Percentiles rank a stretch among this genome's conserved stretches.
Conservation (phyloP, 176 grass and related monocot species). For the Oryza nivara region DNA sequence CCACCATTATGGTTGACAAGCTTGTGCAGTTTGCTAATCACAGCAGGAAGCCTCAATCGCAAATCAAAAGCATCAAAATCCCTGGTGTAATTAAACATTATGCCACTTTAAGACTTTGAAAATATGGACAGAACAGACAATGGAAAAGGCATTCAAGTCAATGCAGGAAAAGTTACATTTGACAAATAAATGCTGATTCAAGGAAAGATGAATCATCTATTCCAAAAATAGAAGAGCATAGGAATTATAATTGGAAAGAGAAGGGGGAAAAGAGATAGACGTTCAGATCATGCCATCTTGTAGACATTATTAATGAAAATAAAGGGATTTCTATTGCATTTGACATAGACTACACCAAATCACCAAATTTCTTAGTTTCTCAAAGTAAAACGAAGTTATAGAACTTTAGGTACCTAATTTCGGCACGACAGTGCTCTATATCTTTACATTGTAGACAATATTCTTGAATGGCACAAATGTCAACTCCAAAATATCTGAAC, state of each 20-base stretch:
- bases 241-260: too few species aligned
- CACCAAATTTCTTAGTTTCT: not conserved
- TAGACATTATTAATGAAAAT: not conserved
- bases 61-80: slow-evolving; percentile 99
- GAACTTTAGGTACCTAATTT: slow-evolving; percentile 74
- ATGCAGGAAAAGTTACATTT: not conserved
- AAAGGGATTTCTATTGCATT: not conserved
- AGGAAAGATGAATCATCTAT: slow-evolving; percentile 23
- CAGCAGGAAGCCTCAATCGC: slow-evolving; percentile 92
- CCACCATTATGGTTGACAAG: slow-evolving; percentile 72
- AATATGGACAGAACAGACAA: not conserved
- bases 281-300: not conserved
- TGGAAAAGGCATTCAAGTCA: not conserved
- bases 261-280: not conserved
- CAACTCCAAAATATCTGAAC: slow-evolving; percentile 89
- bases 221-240: not conserved
- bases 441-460: slow-evolving; percentile 73
- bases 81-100: slow-evolving; percentile 53
- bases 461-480: slow-evolving; percentile 78
- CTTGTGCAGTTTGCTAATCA: slow-evolving; percentile 90
- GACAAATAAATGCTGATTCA: not conserved
- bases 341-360: not conserved
- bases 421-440: slow-evolving; percentile 82
- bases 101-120: slow-evolving; percentile 16
- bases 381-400: not conserved